These are phyloP conservation scores for Podospora tetraspora DNA, from an alignment of 495 filamentous ascomycete genomes.

Conservation along the genomic window DNA sequence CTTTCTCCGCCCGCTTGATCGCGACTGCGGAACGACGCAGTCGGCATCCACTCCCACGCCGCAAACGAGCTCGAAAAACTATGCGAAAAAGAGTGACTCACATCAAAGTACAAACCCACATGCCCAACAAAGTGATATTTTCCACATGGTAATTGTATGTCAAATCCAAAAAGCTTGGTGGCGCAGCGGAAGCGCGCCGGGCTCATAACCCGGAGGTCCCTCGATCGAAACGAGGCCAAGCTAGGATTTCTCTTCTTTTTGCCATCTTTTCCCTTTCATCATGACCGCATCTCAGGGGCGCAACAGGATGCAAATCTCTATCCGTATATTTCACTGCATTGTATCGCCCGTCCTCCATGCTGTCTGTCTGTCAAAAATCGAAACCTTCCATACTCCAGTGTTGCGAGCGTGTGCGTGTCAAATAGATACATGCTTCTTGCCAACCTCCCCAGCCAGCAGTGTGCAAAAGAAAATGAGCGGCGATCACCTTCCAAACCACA, in stretches of 20 bases:
- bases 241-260: background rate
- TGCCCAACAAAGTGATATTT: background rate
- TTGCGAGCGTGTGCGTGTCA: background rate
- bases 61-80: background rate
- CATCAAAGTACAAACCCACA: background rate
- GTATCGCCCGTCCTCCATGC: background rate
- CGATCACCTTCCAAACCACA: background rate
- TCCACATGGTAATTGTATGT: rapidly evolving
- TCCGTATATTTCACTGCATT: background rate
- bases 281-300: background rate
- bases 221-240: background rate
- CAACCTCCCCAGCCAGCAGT: background rate
- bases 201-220: background rate
- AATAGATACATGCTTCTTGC: background rate
- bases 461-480: background rate
- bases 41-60: background rate
- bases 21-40: background rate
- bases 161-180: background rate
- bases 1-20: background rate
- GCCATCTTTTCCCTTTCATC: background rate
- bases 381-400: slow-evolving; percentile 1
- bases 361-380: background rate
- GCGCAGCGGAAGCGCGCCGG: background rate
- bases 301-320: background rate
- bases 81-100: background rate